Evolutionary conservation across 352 stramenopile genomes (phyloP), one percentile per base, ranked within the genome.

Genomic region (Phytopythium montanum): DNA sequence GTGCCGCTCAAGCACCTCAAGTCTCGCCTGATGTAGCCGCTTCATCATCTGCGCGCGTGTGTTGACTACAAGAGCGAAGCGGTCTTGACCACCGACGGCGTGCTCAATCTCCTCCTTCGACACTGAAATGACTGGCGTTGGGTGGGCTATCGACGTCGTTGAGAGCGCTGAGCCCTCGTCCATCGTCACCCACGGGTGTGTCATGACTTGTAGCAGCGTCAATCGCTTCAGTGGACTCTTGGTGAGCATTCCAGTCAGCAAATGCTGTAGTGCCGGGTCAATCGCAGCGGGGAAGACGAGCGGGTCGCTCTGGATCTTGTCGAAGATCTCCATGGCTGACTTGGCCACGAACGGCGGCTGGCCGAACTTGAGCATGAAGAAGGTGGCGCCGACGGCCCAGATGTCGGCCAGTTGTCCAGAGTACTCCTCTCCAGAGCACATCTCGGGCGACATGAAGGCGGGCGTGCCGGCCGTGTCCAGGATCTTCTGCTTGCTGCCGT

Each of bases 401-500:
- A 98, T 82, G 63, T 98, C 93, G 0, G 89, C 93, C 8, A 96
- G 61, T 36, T 95, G 87, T 6, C 90, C 93, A 0, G 80, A 91
- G 60, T 90, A 87, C 25, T 89, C 84, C n/a, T 87, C 78, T 0
- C 75, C 84, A 0, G 81, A 87, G 62, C 89, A 97, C 73, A 97
- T 94, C 66, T 98, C 93, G 3, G 93, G 93, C 0, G 89, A 91
- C 88, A 97, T 96, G 60, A 98, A 98, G 5, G 90, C 90, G 13
- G 91, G 90, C 0, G 92, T 98, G 2, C 93, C 93, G 1, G 75
- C 88, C 8, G 87, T 92, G 48, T 91, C 84, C 14, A 68, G 68
- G 29, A 95, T 70, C 61, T 90, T 88, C 61, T 92, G 78, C 44
- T 91, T 91, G 51, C 79, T 90, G 3, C 79, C 81, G 36, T 90